Base-by-base conservation (phyloP, 805 yeast genomes). In the Kluyveromyces wickerhamii region DNA sequence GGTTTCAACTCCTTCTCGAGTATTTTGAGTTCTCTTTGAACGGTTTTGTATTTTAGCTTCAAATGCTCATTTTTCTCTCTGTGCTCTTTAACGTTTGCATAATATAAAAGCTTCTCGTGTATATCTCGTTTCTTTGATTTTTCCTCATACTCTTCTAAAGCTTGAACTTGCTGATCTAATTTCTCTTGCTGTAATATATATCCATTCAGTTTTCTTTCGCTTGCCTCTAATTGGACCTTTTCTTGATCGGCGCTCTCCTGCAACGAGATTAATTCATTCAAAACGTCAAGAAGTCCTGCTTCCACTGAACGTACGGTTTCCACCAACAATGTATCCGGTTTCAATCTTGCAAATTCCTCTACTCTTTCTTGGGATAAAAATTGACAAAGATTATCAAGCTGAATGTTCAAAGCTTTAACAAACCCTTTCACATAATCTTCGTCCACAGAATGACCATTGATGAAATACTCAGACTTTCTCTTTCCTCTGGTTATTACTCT, bases 331-430 rank as follows among this genome's bases (percentile, higher is more conserved):
- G 76, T 75, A 42, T 82, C 87, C 1, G 94, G 83, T 19, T 82
- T 71, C 44, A 85, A 62, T 3, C 79, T 72, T 0, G 96, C 94
- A 64, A 92, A 92, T 44, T 84, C 86, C 2, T 94, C 89, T 5
- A 92, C 97, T 40, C 94, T 69, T 48, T 89, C 97, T 54, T 92
- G 99, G 0, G 98, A 95, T 36, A 92, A 63, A 51, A 92, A 92
- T 53, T 89, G 96, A 51, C 97, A 88, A 32, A 89, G 65, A 53
- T 89, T 92, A 52, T 86, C 94, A 37, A 92, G 66, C 51, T 92
- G 97, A 39, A 92, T 81, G 50, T 82, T 82, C 42, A 76, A 68
- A 2, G 51, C 50, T 14, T 59, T 53, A 18, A 81, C 62, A 0
- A 69, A 26, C 3, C 58, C 57, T 38, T 64, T 69, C 4, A 86